These are phyloP conservation scores for Yamadazyma epiphylla DNA, from an alignment of 1,139 yeast genomes.

Conservation along the genomic window DNA sequence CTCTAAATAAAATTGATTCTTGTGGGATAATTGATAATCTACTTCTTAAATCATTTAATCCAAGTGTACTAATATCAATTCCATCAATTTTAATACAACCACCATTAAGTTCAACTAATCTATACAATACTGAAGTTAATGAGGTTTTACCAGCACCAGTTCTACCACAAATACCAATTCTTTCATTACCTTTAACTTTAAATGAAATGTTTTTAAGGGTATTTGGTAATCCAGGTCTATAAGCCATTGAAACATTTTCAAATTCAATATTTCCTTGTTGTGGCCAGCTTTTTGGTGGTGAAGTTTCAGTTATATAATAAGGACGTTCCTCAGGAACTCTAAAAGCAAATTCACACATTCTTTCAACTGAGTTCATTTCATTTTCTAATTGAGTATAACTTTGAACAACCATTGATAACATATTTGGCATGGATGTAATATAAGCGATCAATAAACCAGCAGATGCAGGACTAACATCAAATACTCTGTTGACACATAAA, in stretches of 20 bases:
- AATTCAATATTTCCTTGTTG: constrained; percentile 50
- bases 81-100: constrained; percentile 61
- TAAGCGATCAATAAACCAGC: constrained; percentile 71
- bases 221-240: constrained; percentile 72
- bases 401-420: constrained; percentile 48
- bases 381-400: constrained; percentile 73
- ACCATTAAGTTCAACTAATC: constrained; percentile 50
- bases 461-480: constrained; percentile 59
- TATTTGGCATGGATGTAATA: constrained; percentile 49
- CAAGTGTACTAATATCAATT: constrained; percentile 45
- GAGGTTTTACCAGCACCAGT: constrained; percentile 82
- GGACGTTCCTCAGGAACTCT: constrained; percentile 38
- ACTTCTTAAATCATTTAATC: constrained; percentile 28
- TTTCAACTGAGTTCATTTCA: constrained; percentile 81
- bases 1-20: constrained; percentile 40
- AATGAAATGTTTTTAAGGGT: constrained; percentile 59
- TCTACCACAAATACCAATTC: constrained; percentile 74
- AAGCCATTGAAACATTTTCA: constrained; percentile 57
- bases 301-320: constrained; percentile 46
- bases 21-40: constrained; percentile 41
- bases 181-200: constrained; percentile 50
- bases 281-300: constrained; percentile 54
- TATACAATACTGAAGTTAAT: constrained; percentile 60
- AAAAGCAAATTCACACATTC: constrained; percentile 68
- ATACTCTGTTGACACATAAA: constrained; percentile 63